These are phyloP conservation scores for Diaporthe sp. DNA, from an alignment of 2,329 filamentous ascomycete genomes.

Conservation along the genomic window DNA sequence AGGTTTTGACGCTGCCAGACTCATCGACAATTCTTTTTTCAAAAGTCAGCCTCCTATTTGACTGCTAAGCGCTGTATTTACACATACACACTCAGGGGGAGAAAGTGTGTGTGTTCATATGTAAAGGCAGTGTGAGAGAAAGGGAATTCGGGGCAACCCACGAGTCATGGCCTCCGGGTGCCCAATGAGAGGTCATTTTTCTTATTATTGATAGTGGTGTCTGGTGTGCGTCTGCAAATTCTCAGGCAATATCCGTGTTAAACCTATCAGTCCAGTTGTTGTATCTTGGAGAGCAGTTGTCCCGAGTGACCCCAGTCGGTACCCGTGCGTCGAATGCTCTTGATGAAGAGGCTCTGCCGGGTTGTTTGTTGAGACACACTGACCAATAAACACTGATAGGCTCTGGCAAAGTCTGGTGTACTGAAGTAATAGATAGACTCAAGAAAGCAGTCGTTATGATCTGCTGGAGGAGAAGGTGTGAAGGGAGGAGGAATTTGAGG, in stretches of 20 bases:
- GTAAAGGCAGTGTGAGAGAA: no score
- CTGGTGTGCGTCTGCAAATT: not conserved
- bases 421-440: not conserved
- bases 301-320: not conserved
- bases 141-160: not conserved
- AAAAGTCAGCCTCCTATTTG: not conserved
- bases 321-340: not conserved
- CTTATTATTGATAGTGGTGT: not conserved
- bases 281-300: not conserved
- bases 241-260: not conserved
- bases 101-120: no score
- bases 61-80: not conserved
- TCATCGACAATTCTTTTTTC: not conserved
- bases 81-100: no score
- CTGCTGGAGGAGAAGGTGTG: not conserved
- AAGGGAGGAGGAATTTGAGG: not conserved
- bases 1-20: not conserved
- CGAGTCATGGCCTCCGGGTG: not conserved
- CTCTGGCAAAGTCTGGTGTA: not conserved
- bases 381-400: not conserved
- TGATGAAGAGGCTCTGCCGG: not conserved
- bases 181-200: not conserved
- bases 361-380: not conserved
- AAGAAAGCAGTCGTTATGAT: not conserved
- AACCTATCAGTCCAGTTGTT: not conserved